These are phyloP conservation scores for Magnusiomyces fungicola DNA, from an alignment of 1,139 yeast species.

Conservation along the genomic window DNA sequence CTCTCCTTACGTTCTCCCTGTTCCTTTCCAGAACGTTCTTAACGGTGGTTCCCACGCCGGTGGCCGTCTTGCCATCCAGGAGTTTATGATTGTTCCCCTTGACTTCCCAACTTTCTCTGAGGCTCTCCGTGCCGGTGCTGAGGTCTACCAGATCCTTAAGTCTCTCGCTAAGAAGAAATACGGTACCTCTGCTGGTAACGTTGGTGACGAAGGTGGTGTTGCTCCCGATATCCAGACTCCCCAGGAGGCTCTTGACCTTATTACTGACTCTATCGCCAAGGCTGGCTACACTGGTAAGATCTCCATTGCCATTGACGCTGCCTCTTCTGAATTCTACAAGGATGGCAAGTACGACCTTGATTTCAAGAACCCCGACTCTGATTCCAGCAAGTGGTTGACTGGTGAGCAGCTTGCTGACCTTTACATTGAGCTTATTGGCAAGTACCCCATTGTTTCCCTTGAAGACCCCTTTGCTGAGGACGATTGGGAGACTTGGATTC, in stretches of 20 bases:
- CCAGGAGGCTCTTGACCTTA: conserved; percentile 91
- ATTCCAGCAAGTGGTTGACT: conserved; percentile 78
- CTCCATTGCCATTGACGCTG: conserved; percentile 87
- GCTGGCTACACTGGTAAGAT: conserved; percentile 94
- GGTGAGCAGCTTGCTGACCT: conserved; percentile 79
- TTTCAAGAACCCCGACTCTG: conserved; percentile 93
- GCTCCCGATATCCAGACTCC: conserved; percentile 93
- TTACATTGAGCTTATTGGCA: conserved; percentile 67
- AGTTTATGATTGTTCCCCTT: conserved; percentile 95
- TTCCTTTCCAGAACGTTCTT: conserved; percentile 94
- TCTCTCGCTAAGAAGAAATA: conserved; percentile 81
- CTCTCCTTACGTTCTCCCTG: conserved; percentile 78
- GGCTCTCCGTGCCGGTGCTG: conserved; percentile 92
- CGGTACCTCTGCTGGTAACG: conserved; percentile 97
- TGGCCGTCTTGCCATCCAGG: conserved; percentile 97
- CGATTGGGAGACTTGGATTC: conserved; percentile 97
- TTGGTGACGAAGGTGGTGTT: conserved; percentile 99
- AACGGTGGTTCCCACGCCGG: conserved; percentile 99
- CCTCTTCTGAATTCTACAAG: conserved; percentile 93
- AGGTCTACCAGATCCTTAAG: conserved; percentile 93
- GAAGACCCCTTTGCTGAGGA: conserved; percentile 99
- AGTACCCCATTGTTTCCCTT: conserved; percentile 93
- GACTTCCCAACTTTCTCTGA: conserved; percentile 83
- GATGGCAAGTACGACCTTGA: conserved; percentile 95
- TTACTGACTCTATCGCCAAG: conserved; percentile 72